These are phyloP conservation scores for Penicillium salamii DNA, from an alignment of 495 filamentous ascomycete species.

Conservation along the genomic window DNA sequence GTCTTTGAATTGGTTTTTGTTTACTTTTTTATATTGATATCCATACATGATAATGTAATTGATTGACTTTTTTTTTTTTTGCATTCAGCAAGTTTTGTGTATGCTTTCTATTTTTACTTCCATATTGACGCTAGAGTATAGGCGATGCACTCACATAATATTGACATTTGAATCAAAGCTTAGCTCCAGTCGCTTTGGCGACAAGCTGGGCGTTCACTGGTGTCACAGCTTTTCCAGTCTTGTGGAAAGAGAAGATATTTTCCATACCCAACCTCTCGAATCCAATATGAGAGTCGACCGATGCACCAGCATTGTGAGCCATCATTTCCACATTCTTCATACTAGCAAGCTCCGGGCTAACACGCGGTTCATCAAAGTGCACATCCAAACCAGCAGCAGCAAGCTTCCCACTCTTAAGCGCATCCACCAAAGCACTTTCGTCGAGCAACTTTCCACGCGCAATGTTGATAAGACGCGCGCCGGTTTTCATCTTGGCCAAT, in stretches of 20 bases:
- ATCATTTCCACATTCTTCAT: constrained; percentile 60
- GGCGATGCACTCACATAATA: not conserved
- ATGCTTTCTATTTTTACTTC: no score
- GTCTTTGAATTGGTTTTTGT: not conserved
- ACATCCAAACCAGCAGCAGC: constrained; percentile 65
- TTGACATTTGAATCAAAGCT: constrained; percentile 2
- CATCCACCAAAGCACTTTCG: constrained; percentile 63
- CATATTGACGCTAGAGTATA: no score
- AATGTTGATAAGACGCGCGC: constrained; percentile 66
- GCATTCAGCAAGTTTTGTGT: no score
- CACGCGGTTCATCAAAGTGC: constrained; percentile 52
- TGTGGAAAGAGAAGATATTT: constrained; percentile 63
- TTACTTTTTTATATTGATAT: not conserved
- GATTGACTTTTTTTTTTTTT: not conserved
- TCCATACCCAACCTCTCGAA: constrained; percentile 73
- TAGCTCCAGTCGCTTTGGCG: constrained; percentile 16
- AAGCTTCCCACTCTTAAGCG: constrained; percentile 54
- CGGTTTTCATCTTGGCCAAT: constrained; percentile 53
- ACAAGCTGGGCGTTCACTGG: constrained; percentile 62
- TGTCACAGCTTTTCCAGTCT: constrained; percentile 54
- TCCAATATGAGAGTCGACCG: constrained; percentile 66
- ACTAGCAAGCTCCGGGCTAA: constrained; percentile 45
- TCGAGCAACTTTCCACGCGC: constrained; percentile 70
- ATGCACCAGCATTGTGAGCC: constrained; percentile 70
- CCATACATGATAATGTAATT: not conserved